phyloP scores from a whole-genome alignment of 805 yeast species.

The Lipomyces spencermartinsiae region DNA sequence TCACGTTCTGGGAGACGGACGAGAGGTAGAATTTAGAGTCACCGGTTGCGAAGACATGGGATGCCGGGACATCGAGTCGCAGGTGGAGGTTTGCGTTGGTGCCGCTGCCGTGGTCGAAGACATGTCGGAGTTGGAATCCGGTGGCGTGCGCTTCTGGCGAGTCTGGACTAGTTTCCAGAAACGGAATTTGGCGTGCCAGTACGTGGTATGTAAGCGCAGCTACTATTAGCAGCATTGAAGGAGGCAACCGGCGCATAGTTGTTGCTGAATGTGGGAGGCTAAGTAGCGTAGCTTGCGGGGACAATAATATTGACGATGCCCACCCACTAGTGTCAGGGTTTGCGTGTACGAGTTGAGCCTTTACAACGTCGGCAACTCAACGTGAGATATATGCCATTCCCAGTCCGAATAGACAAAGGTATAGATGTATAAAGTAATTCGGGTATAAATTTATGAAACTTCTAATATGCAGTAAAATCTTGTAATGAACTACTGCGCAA shows the following conservation, averaged over 20 bases:
- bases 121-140: conserved; percentile 35
- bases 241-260: not conserved
- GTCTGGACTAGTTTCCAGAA: not conserved
- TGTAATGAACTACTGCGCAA: no score
- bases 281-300: no score
- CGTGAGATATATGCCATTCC: no score
- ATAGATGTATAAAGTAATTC: no score
- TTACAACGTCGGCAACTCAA: no score
- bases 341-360: no score
- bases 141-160: conserved; percentile 17
- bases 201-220: not conserved
- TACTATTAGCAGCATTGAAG: not conserved
- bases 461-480: no score
- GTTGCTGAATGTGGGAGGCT: not conserved
- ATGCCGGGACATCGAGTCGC: conserved; percentile 27
- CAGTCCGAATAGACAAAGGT: no score
- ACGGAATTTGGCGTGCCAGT: not conserved
- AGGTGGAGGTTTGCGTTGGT: conserved; percentile 29
- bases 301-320: no score
- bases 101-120: conserved; percentile 35
- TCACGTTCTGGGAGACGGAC: conserved; percentile 17
- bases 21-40: conserved; percentile 21
- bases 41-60: conserved; percentile 18
- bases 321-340: no score
- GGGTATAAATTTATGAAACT: no score